These are phyloP conservation scores for Rhynchosporium agropyri DNA, from an alignment of 2,329 filamentous ascomycete species.

Conservation along the genomic window DNA sequence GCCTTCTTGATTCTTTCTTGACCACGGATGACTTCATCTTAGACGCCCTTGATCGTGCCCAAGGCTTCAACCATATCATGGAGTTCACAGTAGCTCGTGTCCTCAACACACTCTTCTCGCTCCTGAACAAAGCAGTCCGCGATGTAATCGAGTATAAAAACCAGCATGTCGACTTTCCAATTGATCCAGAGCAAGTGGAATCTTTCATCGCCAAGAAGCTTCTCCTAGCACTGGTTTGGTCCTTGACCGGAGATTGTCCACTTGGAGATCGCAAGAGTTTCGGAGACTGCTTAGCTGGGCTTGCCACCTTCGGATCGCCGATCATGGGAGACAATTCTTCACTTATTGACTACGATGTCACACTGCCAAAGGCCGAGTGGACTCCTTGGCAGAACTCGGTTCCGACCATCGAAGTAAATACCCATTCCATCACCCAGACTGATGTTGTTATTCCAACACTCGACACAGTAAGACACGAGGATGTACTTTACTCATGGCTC, in stretches of 20 bases:
- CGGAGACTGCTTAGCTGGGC: slow-evolving; percentile 78
- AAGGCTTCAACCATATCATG: slow-evolving; percentile 92
- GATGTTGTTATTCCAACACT: slow-evolving; percentile 98
- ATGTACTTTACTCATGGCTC: slow-evolving; percentile 99
- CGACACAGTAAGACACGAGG: slow-evolving; percentile 96
- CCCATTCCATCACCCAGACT: slow-evolving; percentile 95
- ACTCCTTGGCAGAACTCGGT: slow-evolving; percentile 92
- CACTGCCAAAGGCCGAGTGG: slow-evolving; percentile 87
- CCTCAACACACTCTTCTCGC: slow-evolving; percentile 89
- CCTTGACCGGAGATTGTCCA: slow-evolving; percentile 92
- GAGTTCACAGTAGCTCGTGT: slow-evolving; percentile 91
- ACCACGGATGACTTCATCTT: slow-evolving; percentile 79
- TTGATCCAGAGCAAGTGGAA: slow-evolving; percentile 89
- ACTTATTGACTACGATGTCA: slow-evolving; percentile 94
- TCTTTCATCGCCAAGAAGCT: slow-evolving; percentile 92
- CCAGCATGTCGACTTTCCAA: slow-evolving; percentile 89
- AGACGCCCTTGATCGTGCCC: slow-evolving; percentile 74
- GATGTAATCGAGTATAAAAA: slow-evolving; percentile 95
- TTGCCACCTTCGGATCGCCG: slow-evolving; percentile 86
- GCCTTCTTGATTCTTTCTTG: slow-evolving; percentile 75
- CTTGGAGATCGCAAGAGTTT: slow-evolving; percentile 85
- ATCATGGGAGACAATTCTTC: slow-evolving; percentile 76
- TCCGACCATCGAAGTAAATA: slow-evolving; percentile 93
- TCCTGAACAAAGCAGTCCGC: slow-evolving; percentile 91
- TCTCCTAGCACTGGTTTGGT: slow-evolving; percentile 90